These are phyloP conservation scores for Lathyrus oleraceus DNA, from an alignment of 306 rosid genomes.

Conservation along the genomic window DNA sequence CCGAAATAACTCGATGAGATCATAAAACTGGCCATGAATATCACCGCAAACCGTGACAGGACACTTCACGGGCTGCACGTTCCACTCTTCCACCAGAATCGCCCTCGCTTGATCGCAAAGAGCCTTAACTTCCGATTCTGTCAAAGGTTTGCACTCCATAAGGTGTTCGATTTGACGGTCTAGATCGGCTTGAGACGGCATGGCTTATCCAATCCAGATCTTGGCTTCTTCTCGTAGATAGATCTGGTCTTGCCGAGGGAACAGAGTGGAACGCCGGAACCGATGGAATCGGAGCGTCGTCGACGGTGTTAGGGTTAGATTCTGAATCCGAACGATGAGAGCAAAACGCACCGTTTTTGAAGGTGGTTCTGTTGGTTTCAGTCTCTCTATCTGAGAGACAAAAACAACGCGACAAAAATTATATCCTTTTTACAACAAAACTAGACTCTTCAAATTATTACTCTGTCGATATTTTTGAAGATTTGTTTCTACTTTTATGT, in stretches of 20 bases:
- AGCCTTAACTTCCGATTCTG: slow-evolving; percentile 57
- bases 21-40: slow-evolving; percentile 97
- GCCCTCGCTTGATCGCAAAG: slow-evolving; percentile 75
- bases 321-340: slow-evolving; percentile 12
- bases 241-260: slow-evolving; percentile 16
- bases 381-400: slow-evolving; percentile 24
- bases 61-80: slow-evolving; percentile 97
- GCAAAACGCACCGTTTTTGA: slow-evolving; percentile 39
- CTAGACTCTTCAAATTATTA: no score
- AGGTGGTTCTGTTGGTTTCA: slow-evolving; percentile 29
- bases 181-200: slow-evolving; percentile 70
- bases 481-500: no score
- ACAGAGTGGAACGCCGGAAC: not conserved
- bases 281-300: slow-evolving; percentile 9
- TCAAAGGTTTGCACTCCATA: slow-evolving; percentile 61
- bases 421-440: no score
- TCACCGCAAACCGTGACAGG: slow-evolving; percentile 98
- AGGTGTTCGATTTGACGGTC: slow-evolving; percentile 68
- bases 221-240: slow-evolving; percentile 25
- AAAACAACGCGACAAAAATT: no score
- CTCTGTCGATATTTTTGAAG: no score
- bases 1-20: slow-evolving; percentile 89
- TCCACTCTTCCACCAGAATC: slow-evolving; percentile 94
- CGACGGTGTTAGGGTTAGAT: slow-evolving; percentile 3
- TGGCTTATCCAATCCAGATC: slow-evolving; percentile 36